Base-by-base conservation (phyloP, 2,329 filamentous ascomycete species). In the Ceratocystis cacaofunesta region DNA sequence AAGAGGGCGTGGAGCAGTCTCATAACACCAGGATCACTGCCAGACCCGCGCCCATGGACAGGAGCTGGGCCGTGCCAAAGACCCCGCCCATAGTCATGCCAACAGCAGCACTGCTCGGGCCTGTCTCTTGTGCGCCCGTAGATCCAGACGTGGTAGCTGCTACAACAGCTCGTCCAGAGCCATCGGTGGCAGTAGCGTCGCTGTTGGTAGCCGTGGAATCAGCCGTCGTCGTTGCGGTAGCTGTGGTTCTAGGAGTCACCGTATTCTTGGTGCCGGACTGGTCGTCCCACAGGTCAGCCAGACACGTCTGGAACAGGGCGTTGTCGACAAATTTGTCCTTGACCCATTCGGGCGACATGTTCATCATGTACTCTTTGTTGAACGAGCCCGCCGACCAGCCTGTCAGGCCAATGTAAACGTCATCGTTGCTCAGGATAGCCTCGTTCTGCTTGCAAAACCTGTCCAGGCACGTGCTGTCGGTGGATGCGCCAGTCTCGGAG, bases 331-430 rank as follows among this genome's bases (percentile, higher is more conserved):
- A 66, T 57, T 68, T 64, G 44, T 66, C 68, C 43, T 71, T 72
- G 22, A 71, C 71, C 30, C 72, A 70, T 10, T 70, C 70, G 0
- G 78, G 78, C 28, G 78, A 78, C n/a, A 79, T 70, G 41, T 74
- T 76, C 58, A 80, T 69, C 48, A 78, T 68, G 66, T 80, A 79
- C 2, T 72, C 72, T 5, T 70, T 69, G 65, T 74, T 72, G 69
- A 79, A 78, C 68, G 75, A 76, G 7, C 78, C 78, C 6, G 78
- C 78, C 7, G 72, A 76, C 78, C 78, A 79, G 63, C 71, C 77
- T 8, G 79, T 75, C 55, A 80, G 75, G 8, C 78, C 78, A 8
- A 76, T 69, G 68, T 78, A 78, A 25, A 79, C 78, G 63, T 80
- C 78, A 1, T 76, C 73, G 68, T 80, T 80, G 10, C 73, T 68